Conservation (phyloP, 2,329 filamentous ascomycete genomes). For the Diaporthe ampelina region DNA sequence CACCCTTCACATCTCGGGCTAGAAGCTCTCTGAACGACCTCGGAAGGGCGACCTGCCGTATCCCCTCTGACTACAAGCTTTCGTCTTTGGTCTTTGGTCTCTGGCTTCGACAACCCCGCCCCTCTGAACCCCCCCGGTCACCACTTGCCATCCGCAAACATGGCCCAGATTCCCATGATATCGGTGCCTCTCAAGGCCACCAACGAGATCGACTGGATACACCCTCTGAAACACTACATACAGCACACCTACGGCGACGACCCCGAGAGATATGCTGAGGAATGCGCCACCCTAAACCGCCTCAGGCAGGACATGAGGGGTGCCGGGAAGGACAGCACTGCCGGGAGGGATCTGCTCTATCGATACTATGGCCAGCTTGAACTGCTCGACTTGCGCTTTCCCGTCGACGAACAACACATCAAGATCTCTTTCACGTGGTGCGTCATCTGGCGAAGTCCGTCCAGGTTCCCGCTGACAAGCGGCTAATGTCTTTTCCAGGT, state of each 20-base stretch:
- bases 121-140: not conserved
- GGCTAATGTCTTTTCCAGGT: constrained; percentile 70
- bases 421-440: constrained; percentile 99
- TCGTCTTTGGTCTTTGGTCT: constrained; percentile 35
- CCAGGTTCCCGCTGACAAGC: not conserved
- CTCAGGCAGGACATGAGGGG: constrained; percentile 98
- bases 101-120: constrained; percentile 37
- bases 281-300: constrained; percentile 94
- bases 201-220: constrained; percentile 98
- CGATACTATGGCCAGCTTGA: constrained; percentile 98
- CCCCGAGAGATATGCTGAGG: constrained; percentile 93
- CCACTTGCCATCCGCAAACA: constrained; percentile 51
- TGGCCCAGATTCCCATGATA: constrained; percentile 94
- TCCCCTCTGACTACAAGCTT: constrained; percentile 37
- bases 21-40: constrained; percentile 31
- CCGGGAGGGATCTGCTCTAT: constrained; percentile 92
- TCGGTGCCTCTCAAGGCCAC: constrained; percentile 93
- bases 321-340: constrained; percentile 95
- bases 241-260: constrained; percentile 95
- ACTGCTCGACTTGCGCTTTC: constrained; percentile 92
- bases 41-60: constrained; percentile 24
- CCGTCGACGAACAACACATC: constrained; percentile 98
- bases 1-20: constrained; percentile 32
- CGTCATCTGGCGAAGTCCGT: constrained; percentile 40
- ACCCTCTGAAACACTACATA: constrained; percentile 93